A percentile compares a stretch with the other conserved stretches of the same genome.
Conservation (phyloP, 768 basidiomycete genomes). For the Brasilioporus rufonigricans region DNA sequence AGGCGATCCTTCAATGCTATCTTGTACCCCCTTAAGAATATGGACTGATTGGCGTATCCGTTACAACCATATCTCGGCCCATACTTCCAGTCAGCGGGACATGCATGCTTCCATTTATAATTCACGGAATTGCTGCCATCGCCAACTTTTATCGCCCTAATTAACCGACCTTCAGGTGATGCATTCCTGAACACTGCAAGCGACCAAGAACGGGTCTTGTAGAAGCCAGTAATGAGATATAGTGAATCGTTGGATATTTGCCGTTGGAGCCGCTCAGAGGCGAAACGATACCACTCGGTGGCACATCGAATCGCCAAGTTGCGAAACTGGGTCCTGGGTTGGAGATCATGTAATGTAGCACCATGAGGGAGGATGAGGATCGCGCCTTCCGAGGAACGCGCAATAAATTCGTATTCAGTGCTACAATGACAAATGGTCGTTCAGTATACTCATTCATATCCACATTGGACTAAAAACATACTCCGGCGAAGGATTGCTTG, state of each 20-base stretch:
- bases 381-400: conserved; percentile 21
- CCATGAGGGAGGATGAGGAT: conserved; percentile 31
- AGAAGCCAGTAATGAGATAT: neutral
- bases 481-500: neutral
- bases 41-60: neutral
- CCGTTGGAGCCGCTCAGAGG: neutral
- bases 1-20: neutral
- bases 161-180: neutral
- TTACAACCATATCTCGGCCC: neutral
- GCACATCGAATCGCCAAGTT: conserved; percentile 16
- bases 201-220: neutral
- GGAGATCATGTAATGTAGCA: conserved; percentile 16
- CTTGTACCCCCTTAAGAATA: neutral
- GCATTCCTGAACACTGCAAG: neutral
- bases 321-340: conserved; percentile 4
- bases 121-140: neutral
- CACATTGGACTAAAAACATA: neutral
- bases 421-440: neutral
- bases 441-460: neutral
- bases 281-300: conserved; percentile 21
- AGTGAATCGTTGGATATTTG: neutral
- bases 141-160: neutral
- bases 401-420: neutral
- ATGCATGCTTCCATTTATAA: neutral
- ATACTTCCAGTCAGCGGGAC: neutral